phyloP scores from a whole-genome alignment of 306 rosid species.

The Trichosanthes cucumerina region DNA sequence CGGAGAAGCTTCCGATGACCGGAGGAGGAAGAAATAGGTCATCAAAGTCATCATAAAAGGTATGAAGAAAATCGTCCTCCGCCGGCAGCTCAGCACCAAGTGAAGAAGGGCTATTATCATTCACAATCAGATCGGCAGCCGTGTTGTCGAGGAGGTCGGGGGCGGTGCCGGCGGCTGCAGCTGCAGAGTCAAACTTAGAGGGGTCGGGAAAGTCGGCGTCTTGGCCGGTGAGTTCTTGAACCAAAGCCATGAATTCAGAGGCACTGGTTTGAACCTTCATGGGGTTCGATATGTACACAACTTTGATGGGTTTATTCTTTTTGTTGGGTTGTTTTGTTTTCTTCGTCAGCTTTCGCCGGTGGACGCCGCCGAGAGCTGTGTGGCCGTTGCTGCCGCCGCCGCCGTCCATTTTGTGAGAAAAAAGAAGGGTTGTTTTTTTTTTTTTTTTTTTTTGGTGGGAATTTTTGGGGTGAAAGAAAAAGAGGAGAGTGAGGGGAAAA shows the following conservation, averaged over 20 bases:
- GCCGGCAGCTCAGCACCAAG: not conserved
- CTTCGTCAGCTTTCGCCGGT: not conserved
- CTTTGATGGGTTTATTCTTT: conserved; percentile 39
- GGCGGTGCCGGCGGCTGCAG: not conserved
- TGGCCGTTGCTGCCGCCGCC: not conserved
- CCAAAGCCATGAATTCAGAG: conserved; percentile 65
- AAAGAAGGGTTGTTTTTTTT: not conserved
- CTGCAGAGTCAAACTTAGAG: conserved; percentile 17
- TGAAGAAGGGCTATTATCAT: not conserved
- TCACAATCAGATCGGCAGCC: not conserved
- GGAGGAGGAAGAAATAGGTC: not conserved
- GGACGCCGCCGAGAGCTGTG: not conserved
- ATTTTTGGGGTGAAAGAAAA: not conserved
- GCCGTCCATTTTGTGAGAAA: not conserved
- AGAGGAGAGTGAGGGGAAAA: not conserved
- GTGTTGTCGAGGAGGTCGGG: not conserved
- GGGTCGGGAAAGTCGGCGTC: conserved; percentile 58
- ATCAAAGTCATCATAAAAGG: not conserved
- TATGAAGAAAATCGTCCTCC: not conserved
- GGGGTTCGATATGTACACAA: conserved; percentile 76
- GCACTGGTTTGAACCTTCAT: conserved; percentile 63
- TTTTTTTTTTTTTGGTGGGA: not conserved
- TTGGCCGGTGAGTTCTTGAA: conserved; percentile 73
- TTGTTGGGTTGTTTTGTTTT: not conserved
- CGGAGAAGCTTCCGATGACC: not conserved